These are phyloP conservation scores for Exophiala oligosperma DNA, from an alignment of 2,329 filamentous ascomycete species.

Conservation along the genomic window DNA sequence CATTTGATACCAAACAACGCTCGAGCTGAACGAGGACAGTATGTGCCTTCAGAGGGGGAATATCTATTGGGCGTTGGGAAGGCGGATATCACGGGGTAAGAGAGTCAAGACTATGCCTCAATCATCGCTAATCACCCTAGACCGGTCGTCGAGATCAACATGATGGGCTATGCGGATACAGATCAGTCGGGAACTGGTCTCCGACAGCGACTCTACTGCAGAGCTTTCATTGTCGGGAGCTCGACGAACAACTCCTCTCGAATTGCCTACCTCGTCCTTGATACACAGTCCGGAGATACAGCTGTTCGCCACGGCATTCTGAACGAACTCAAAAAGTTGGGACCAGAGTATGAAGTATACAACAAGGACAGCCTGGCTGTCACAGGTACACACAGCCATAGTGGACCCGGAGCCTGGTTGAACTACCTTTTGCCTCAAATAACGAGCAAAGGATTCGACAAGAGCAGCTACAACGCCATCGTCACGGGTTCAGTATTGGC, in stretches of 20 bases:
- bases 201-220: constrained; percentile 82
- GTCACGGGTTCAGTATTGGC: constrained; percentile 82
- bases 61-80: constrained; percentile 70
- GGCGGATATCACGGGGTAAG: constrained; percentile 69
- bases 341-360: constrained; percentile 72
- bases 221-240: constrained; percentile 83
- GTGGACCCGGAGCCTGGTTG: constrained; percentile 87
- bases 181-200: constrained; percentile 79
- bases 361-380: constrained; percentile 79
- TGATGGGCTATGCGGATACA: constrained; percentile 90
- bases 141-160: constrained; percentile 83
- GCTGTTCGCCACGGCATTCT: constrained; percentile 86
- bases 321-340: constrained; percentile 68
- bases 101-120: neutral
- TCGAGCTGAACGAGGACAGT: neutral
- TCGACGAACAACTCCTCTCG: constrained; percentile 65
- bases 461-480: constrained; percentile 84
- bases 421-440: constrained; percentile 94
- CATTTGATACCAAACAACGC: constrained; percentile 3
- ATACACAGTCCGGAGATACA: constrained; percentile 85
- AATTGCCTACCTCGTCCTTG: constrained; percentile 84
- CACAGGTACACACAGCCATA: constrained; percentile 90
- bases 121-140: constrained; percentile 40
- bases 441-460: constrained; percentile 80
- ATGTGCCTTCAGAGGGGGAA: constrained; percentile 32